Base-by-base conservation (phyloP, 2,329 filamentous ascomycete species). In the Fusarium sp. region DNA sequence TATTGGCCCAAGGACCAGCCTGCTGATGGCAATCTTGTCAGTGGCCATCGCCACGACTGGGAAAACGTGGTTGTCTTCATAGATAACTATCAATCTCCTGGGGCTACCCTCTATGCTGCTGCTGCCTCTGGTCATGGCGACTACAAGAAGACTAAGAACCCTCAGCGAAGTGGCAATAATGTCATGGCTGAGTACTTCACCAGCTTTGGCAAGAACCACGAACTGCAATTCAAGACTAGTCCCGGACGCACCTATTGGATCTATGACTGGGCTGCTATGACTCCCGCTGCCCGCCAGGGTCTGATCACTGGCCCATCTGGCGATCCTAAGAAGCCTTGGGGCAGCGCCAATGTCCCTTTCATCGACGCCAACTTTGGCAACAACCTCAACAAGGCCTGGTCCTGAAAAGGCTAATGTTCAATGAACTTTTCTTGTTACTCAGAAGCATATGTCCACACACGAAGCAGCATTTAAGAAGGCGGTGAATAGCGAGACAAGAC, bases 1-100 rank as follows among this genome's bases (percentile, higher is more conserved):
- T 86, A 85, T 75, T 81, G 84, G 75, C 85, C 85, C 57, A 86
- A 87, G 78, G 84, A 86, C 66, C 77, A 81, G 70, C 83, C 84
- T 17, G 80, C 65, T n/a, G 60, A 66, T 20, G 81, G 81, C 0
- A 67, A 79, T 48, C 55, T 67, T 12, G 58, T 65, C 4, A 77
- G 83, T 9, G 79, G 80, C 38, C 83, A 85, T 65, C 81, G 83
- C 7, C 81, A 84, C 66, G 83, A 85, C 71, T 85, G 83, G 83
- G 83, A 85, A 71, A 80, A 76, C 56, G 69, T 76, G 22, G 77
- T 84, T 6, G 75, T 84, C 20, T 83, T 79, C 65, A 59, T 83
- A 42, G 69, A 81, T 63, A 74, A 74, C 56, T 71, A 75, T 24
- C 64, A 77, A 22, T 77, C 73, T 1, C 18, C 58, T 0, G 33